Percentiles rank a stretch among this genome's conserved stretches.
These are phyloP conservation scores for Phytophthora syringae DNA, from an alignment of 352 stramenopile species.

Conservation along the genomic window DNA sequence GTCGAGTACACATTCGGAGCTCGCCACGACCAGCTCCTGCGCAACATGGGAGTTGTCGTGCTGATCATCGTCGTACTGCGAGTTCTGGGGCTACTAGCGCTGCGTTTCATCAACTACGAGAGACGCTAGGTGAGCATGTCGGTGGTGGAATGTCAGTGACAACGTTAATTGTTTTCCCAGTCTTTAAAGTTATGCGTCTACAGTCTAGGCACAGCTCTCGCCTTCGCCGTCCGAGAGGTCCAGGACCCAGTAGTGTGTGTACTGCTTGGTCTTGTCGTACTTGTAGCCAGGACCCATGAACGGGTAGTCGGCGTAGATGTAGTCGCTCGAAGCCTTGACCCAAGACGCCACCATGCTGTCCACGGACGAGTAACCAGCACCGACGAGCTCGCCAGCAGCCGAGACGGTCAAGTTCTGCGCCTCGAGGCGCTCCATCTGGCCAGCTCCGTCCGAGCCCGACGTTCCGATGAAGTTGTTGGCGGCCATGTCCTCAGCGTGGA, in stretches of 20 bases:
- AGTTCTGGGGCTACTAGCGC: conserved; percentile 48
- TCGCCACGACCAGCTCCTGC: conserved; percentile 40
- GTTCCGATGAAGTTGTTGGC: conserved; percentile 31
- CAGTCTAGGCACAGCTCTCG: conserved; percentile 26
- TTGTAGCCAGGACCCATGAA: conserved; percentile 41
- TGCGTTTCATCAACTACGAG: conserved; percentile 63
- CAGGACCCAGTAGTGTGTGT: conserved; percentile 46
- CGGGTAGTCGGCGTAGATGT: conserved; percentile 39
- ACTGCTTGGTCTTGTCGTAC: conserved; percentile 38
- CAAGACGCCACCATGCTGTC: conserved; percentile 43
- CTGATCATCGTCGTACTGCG: conserved; percentile 50
- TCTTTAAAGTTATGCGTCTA: conserved; percentile 2
- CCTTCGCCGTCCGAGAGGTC: conserved; percentile 29
- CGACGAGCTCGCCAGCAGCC: conserved; percentile 44
- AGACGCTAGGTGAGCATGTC: conserved; percentile 31
- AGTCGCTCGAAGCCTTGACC: conserved; percentile 41
- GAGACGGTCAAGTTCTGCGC: conserved; percentile 30
- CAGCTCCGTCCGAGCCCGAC: conserved; percentile 38
- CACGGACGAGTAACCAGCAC: conserved; percentile 41
- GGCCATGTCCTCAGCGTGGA: conserved; percentile 31
- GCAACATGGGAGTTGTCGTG: conserved; percentile 47
- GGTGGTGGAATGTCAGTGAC: conserved; percentile 1
- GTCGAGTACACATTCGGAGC: conserved; percentile 51
- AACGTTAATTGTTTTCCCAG: conserved; percentile 2
- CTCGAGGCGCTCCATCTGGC: conserved; percentile 27